Evolutionary conservation across 305 asterid species (phyloP), one percentile per base, ranked within the genome.

Genomic region (Vinca major): DNA sequence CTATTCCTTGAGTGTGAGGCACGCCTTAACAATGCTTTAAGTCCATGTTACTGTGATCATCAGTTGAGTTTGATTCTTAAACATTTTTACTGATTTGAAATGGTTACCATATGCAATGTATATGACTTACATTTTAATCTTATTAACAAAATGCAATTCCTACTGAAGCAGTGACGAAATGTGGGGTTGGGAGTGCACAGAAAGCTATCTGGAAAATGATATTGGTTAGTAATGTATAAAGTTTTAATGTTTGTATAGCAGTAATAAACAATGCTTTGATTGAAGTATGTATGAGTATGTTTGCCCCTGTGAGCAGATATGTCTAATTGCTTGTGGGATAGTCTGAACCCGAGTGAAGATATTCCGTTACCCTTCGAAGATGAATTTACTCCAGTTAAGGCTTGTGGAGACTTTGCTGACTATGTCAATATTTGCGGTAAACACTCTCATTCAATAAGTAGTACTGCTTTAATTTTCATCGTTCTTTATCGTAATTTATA

Each of bases 331-430:
- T 54, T 78, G 50, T 72, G 86, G 85, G 78, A 57, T 72, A 86
- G 74, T 66, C 72, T 57, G 69, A 77, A 68, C 62, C 79, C 80
- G 70, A 70, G 78, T 53, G 83, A 63, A 60, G 78, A 78, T 58
- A 72, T 71, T 16, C 71, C 87, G 47, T 86, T 56, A 63, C 14
- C 73, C 53, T 71, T 80, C 61, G 81, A 74, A 58, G 75, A 72
- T 52, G 87, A 70, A 67, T 62, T 78, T 49, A 89, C 95, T 53
- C 96, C 93, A 0, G 75, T 78, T 20, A 86, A 89, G 81, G 91
- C 82, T 41, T 85, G 84, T 71, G 82, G 85, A 26, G 89, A 86
- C 63, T 73, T 83, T 37, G 74, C 91, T 62, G 70, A 74, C 78
- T 75, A 75, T 54, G 80, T 70, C 19, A 68, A 73, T 50, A 62